Evolutionary conservation across 2,329 filamentous ascomycete genomes (phyloP).

Genomic region (Parastagonospora nodorum): DNA sequence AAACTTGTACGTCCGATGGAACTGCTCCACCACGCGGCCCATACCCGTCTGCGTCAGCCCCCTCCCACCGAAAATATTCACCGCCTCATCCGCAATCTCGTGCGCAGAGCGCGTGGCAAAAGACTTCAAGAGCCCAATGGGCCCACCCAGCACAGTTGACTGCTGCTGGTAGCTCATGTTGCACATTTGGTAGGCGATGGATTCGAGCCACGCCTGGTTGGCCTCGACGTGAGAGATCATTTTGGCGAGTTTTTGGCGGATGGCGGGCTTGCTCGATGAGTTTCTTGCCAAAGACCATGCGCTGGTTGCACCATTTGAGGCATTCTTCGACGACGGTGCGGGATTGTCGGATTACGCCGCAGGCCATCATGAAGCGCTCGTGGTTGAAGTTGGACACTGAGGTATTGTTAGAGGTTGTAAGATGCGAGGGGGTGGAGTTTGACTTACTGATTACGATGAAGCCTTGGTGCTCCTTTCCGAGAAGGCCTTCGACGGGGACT

Average conservation of each 20-base stretch:
- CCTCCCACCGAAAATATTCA: slow-evolving; percentile 85
- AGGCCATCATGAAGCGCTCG: slow-evolving; percentile 77
- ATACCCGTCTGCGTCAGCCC: slow-evolving; percentile 81
- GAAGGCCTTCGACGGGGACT: slow-evolving; percentile 76
- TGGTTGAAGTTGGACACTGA: slow-evolving; percentile 83
- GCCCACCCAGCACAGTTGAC: slow-evolving; percentile 74
- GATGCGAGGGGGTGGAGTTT: too few relatives aligned
- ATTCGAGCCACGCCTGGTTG: slow-evolving; percentile 86
- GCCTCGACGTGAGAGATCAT: slow-evolving; percentile 84
- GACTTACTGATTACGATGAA: slow-evolving; percentile 71
- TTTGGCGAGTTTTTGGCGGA: slow-evolving; percentile 79
- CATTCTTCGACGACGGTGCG: slow-evolving; percentile 79
- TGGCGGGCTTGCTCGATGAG: slow-evolving; percentile 83
- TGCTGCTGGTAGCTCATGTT: slow-evolving; percentile 82
- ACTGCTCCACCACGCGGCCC: slow-evolving; percentile 82
- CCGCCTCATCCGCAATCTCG: slow-evolving; percentile 81
- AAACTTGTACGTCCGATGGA: slow-evolving; percentile 82
- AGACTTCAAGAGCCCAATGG: slow-evolving; percentile 82
- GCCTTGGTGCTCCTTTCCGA: slow-evolving; percentile 84
- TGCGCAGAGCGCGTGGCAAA: slow-evolving; percentile 76
- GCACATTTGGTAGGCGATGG: slow-evolving; percentile 86
- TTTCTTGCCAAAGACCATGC: slow-evolving; percentile 80
- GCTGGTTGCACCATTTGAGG: slow-evolving; percentile 87
- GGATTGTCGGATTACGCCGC: slow-evolving; percentile 66
- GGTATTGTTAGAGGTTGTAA: neutral